phyloP scores from a whole-genome alignment of 1,284 basidiomycete species.

The Caloboletus firmus region DNA sequence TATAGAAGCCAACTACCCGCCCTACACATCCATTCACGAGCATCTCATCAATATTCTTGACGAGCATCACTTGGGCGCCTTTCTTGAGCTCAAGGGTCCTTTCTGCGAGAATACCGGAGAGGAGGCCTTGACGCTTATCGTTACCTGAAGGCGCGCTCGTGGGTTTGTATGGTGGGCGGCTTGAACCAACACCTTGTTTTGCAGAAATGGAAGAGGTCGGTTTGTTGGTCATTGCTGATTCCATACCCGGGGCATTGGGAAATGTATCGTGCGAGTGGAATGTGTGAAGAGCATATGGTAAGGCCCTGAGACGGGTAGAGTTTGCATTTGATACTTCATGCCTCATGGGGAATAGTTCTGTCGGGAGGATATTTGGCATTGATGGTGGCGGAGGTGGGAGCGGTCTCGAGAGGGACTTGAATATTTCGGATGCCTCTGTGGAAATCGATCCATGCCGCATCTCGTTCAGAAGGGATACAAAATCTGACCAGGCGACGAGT shows the following conservation, averaged over 20 bases:
- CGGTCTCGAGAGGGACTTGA: slow-evolving; percentile 46
- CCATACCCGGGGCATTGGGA: slow-evolving; percentile 8
- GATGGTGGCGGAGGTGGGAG: slow-evolving; percentile 24
- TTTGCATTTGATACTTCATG: slow-evolving; percentile 40
- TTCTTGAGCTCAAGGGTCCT: slow-evolving; percentile 54
- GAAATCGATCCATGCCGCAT: slow-evolving; percentile 59
- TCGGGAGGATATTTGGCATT: slow-evolving; percentile 36
- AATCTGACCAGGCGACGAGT: slow-evolving; percentile 41
- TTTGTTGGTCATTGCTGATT: slow-evolving; percentile 3
- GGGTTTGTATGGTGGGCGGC: slow-evolving; percentile 12
- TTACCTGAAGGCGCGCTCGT: slow-evolving; percentile 3
- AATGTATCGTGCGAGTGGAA: slow-evolving; percentile 39
- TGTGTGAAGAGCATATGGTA: slow-evolving; percentile 25
- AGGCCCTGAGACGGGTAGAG: slow-evolving; percentile 32
- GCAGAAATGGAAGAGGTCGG: background rate
- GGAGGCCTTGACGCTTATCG: slow-evolving; percentile 45
- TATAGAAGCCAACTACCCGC: slow-evolving; percentile 55
- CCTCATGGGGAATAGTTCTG: slow-evolving; percentile 41
- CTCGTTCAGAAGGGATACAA: slow-evolving; percentile 70
- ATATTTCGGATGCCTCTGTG: slow-evolving; percentile 34
- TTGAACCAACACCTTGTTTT: background rate
- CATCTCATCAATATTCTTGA: slow-evolving; percentile 76
- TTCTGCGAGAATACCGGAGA: slow-evolving; percentile 54
- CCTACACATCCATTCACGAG: slow-evolving; percentile 80
- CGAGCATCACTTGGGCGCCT: slow-evolving; percentile 61